Evolutionary conservation across 768 basidiomycete species (phyloP).

Genomic region (Galerina sulciceps): DNA sequence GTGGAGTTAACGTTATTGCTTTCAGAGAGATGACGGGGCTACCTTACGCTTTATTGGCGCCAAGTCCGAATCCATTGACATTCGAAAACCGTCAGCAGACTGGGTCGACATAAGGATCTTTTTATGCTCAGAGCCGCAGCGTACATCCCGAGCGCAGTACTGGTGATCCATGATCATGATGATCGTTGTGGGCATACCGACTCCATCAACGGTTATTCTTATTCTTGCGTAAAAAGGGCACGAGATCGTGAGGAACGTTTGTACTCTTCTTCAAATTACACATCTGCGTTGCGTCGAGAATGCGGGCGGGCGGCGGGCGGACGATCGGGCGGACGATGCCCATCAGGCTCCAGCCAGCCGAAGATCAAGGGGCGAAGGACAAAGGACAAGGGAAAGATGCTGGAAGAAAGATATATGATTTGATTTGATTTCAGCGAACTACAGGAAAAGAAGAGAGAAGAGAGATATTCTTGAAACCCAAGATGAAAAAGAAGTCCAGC

Average conservation of each 20-base stretch:
- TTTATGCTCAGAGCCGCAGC: not conserved
- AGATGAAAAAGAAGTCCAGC: not conserved
- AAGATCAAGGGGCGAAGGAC: not conserved
- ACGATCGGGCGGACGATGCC: too few species aligned
- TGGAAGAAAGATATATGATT: not conserved
- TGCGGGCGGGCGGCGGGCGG: too few species aligned
- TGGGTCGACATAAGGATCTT: too few species aligned
- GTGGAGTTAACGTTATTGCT: too few species aligned
- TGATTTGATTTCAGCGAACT: not conserved
- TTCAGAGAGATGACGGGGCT: too few species aligned
- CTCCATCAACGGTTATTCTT: too few species aligned
- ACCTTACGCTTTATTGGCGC: not conserved
- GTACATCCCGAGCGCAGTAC: not conserved
- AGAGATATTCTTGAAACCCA: constrained; percentile 6
- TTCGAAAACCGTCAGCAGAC: not conserved
- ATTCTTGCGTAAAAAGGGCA: not conserved
- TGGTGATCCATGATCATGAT: not conserved
- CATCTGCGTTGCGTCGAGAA: not conserved
- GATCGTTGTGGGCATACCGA: not conserved
- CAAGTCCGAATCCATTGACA: not conserved
- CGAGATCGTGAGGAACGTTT: not conserved
- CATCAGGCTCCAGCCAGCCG: not conserved
- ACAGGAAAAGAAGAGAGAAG: not conserved
- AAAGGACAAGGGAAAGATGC: not conserved
- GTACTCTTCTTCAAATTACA: too few species aligned